These are phyloP conservation scores for Hypoxylon sp. DNA, from an alignment of 2,329 filamentous ascomycete genomes.

Conservation along the genomic window DNA sequence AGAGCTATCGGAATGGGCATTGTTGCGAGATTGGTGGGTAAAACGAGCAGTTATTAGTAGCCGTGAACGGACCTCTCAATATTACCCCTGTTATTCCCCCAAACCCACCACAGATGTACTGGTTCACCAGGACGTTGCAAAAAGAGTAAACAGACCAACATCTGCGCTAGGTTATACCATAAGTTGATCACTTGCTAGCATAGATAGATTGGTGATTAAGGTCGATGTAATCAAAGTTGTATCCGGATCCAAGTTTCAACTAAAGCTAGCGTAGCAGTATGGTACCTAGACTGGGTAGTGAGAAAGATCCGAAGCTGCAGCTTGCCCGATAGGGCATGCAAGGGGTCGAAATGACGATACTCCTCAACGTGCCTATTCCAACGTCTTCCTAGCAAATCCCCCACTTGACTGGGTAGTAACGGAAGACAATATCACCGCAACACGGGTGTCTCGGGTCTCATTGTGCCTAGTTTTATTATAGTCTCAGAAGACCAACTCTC, in stretches of 20 bases:
- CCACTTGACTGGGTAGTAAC: constrained; percentile 30
- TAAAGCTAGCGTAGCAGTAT: constrained; percentile 37
- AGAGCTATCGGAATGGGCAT: constrained; percentile 36
- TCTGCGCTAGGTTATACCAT: constrained; percentile 21
- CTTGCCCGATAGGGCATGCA: constrained; percentile 39
- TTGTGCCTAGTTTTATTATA: constrained; percentile 21
- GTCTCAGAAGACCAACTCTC: constrained; percentile 61
- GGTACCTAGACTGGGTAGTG: constrained; percentile 34
- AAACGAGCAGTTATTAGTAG: constrained; percentile 37
- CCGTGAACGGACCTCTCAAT: constrained; percentile 19
- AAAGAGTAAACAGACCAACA: constrained; percentile 3
- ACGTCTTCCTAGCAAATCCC: constrained; percentile 34
- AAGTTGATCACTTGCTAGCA: constrained; percentile 17
- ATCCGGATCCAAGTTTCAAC: constrained; percentile 39
- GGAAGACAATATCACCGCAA: constrained; percentile 36
- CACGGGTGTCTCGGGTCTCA: constrained; percentile 26
- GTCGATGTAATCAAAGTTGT: constrained; percentile 36
- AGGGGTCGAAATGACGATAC: constrained; percentile 38
- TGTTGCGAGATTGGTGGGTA: constrained; percentile 40
- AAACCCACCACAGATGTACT: constrained; percentile 3
- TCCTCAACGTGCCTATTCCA: constrained; percentile 35
- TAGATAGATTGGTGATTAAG: constrained; percentile 37
- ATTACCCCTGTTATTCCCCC: constrained; percentile 26
- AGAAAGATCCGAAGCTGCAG: constrained; percentile 41
- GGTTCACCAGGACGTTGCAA: constrained; percentile 18